These are phyloP conservation scores for Trypanosoma platydactyli DNA, from an alignment of 208 protist species.

Conservation along the genomic window DNA sequence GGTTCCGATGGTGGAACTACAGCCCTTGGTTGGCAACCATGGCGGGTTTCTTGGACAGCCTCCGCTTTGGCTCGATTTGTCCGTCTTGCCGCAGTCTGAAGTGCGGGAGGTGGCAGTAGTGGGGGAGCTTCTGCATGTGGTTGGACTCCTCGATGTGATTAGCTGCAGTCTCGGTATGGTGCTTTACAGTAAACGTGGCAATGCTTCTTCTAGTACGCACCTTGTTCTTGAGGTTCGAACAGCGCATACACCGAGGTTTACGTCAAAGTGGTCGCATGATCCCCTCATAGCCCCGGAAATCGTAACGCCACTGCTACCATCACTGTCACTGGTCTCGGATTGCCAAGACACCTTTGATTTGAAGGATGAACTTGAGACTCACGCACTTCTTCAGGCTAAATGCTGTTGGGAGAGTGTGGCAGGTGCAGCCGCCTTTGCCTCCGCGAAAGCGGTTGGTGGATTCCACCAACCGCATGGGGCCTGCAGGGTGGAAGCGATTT, in stretches of 20 bases:
- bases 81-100: constrained; percentile 22
- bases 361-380: constrained; percentile 15
- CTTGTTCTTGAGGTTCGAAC: constrained; percentile 23
- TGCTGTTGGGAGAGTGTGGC: constrained; percentile 39
- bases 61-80: constrained; percentile 29
- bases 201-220: constrained; percentile 4
- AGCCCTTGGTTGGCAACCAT: constrained; percentile 16
- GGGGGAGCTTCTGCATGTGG: constrained; percentile 26
- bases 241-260: constrained; percentile 20
- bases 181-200: constrained; percentile 9
- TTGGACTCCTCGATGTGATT: constrained; percentile 23
- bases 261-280: constrained; percentile 39
- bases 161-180: constrained; percentile 5
- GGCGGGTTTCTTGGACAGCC: constrained; percentile 8
- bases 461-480: background rate
- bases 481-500: constrained; percentile 12
- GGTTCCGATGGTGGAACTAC: constrained; percentile 26
- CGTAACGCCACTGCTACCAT: background rate
- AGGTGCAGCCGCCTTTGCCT: constrained; percentile 32
- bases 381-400: constrained; percentile 19
- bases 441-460: constrained; percentile 16
- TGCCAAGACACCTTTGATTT: background rate
- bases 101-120: constrained; percentile 16
- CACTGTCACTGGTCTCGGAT: background rate
- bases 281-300: constrained; percentile 21